Conservation (phyloP, 2,329 filamentous ascomycete genomes). For the Hirsutella minnesotensis region DNA sequence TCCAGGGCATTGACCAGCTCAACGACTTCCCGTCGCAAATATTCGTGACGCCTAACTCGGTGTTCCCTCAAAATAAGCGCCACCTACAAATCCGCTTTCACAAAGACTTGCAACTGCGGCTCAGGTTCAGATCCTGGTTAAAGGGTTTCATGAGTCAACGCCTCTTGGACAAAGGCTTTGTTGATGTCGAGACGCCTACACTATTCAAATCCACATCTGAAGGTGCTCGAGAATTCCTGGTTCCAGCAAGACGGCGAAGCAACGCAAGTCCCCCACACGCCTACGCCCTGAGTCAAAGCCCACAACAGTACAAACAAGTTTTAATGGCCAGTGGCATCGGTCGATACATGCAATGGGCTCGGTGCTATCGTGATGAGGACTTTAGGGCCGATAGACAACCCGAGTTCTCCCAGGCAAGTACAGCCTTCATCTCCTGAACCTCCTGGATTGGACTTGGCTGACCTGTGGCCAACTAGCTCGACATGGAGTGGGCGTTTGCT, state of each 20-base stretch:
- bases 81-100: slow-evolving; percentile 81
- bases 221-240: slow-evolving; percentile 86
- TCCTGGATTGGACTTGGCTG: not conserved
- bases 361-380: slow-evolving; percentile 93
- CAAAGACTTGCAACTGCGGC: slow-evolving; percentile 49
- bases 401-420: slow-evolving; percentile 75
- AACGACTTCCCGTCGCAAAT: slow-evolving; percentile 45
- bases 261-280: slow-evolving; percentile 45
- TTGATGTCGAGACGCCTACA: slow-evolving; percentile 81
- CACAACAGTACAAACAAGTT: slow-evolving; percentile 97
- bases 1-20: slow-evolving; percentile 41
- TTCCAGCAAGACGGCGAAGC: slow-evolving; percentile 58
- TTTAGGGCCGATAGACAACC: slow-evolving; percentile 85
- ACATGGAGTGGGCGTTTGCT: slow-evolving; percentile 88
- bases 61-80: slow-evolving; percentile 62
- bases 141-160: slow-evolving; percentile 38
- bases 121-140: slow-evolving; percentile 57
- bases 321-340: slow-evolving; percentile 82
- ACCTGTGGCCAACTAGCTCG: slow-evolving; percentile 42
- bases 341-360: slow-evolving; percentile 84
- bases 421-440: not conserved
- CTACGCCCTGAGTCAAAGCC: slow-evolving; percentile 90
- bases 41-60: slow-evolving; percentile 61
- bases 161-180: slow-evolving; percentile 48
- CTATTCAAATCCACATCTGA: slow-evolving; percentile 97